Evolutionary conservation across 495 filamentous ascomycete species (phyloP), one percentile per base, ranked within the genome.

Genomic region (Chaetomidium leptoderma): DNA sequence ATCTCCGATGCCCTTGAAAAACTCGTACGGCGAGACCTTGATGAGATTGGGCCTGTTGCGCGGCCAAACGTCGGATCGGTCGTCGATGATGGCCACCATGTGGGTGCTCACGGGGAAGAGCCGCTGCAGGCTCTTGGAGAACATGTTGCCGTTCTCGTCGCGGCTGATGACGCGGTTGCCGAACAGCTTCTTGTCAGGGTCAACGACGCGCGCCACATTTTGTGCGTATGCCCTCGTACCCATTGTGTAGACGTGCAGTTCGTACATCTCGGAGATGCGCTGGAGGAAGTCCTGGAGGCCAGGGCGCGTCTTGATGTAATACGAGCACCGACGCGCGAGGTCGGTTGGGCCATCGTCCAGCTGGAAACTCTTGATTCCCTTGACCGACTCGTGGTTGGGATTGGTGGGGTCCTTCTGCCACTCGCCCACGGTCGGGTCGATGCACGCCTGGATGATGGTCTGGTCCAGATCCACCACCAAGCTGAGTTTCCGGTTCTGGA

Each of bases 81-180:
- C 93, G 70, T 99, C 93, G 59, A 99, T 99, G 65, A 99, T 96
- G 27, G 95, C 91, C 19, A 96, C 93, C 93, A 99, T 99, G 74
- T 95, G 92, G 10, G 92, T 97, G 73, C 96, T 93, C 42, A 95
- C 89, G 16, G 93, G 93, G 70, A 99, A 99, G 33, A 99, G 71
- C 16, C 95, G 83, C 66, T 95, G 87, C 7, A 99, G 78, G 57
- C 83, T 92, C 76, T 99, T 99, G 40, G 87, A 83, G 2, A 83
- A 88, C 72, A 97, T 81, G 66, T 87, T 96, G 37, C 91, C 92
- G 68, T 91, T 99, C 71, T 99, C 93, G 66, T 97, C 91, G 53
- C 93, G 86, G 66, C 91, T 96, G 61, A 99, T 86, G 66, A 99
- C 92, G 43, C 93, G 82, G 67, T 96, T 90, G 3, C 89, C 92